Conservation (phyloP, 2,329 filamentous ascomycete species). For the Lachnellula cervina region DNA sequence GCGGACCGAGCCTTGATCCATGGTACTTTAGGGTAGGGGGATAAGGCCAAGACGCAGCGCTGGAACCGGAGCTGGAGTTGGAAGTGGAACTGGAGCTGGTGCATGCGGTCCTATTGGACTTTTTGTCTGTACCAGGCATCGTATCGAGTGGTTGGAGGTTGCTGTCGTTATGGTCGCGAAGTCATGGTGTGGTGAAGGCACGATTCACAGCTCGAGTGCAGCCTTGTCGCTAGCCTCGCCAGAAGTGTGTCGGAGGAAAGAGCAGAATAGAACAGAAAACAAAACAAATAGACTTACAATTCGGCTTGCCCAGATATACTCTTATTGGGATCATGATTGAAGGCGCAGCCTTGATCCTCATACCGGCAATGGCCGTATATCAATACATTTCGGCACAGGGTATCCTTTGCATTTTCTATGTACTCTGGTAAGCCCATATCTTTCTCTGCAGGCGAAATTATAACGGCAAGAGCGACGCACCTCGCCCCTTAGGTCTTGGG, state of each 20-base stretch:
- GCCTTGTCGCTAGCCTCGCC: not conserved
- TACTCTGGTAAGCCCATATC: constrained; percentile 14
- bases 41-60: no score
- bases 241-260: no score
- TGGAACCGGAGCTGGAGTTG: no score
- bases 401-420: constrained; percentile 75
- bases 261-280: not conserved
- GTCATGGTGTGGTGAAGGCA: no score
- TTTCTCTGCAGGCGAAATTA: not conserved
- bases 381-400: constrained; percentile 83
- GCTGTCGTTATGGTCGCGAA: no score
- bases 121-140: no score
- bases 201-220: no score
- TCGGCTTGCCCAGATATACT: constrained; percentile 43
- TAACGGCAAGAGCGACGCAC: constrained; percentile 33
- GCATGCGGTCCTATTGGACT: no score
- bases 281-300: constrained; percentile 38
- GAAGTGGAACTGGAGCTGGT: no score
- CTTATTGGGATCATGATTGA: constrained; percentile 78
- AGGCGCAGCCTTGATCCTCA: constrained; percentile 82
- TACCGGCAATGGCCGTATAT: constrained; percentile 93
- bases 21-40: not conserved
- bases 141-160: no score
- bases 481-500: constrained; percentile 52
- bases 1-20: not conserved